A percentile compares a stretch with the other conserved stretches of the same genome.
Evolutionary conservation across 2,329 filamentous ascomycete genomes (phyloP).

Genomic region (Myriosclerotinia curreyana): DNA sequence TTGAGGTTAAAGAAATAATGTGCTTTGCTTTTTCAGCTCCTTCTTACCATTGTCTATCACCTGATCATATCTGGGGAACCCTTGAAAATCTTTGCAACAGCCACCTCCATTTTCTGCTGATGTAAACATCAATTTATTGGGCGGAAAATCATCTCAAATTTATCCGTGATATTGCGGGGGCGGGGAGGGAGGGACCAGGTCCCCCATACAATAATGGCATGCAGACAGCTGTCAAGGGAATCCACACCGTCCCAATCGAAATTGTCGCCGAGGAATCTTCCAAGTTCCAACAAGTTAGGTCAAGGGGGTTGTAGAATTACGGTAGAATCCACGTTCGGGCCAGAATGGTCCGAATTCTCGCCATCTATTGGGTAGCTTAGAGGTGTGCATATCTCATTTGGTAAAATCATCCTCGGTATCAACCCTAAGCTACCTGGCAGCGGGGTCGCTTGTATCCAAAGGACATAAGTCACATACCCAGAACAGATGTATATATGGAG

Average conservation of each 20-base stretch:
- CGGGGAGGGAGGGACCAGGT: no score
- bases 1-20: no score
- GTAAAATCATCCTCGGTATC: not conserved
- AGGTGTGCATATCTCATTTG: not conserved
- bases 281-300: not conserved
- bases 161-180: not conserved
- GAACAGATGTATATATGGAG: constrained; percentile 1
- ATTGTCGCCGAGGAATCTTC: not conserved
- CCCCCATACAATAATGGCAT: no score
- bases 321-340: constrained; percentile 19
- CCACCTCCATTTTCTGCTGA: no score
- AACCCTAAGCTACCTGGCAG: not conserved
- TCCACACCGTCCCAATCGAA: not conserved
- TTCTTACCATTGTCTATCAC: no score
- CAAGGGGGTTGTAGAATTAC: no score
- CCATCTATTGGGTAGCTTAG: constrained; percentile 13
- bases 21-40: no score
- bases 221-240: not conserved
- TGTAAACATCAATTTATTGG: not conserved
- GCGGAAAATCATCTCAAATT: constrained; percentile 2
- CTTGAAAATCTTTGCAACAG: no score
- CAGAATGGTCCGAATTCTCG: constrained; percentile 3
- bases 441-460: constrained; percentile 5
- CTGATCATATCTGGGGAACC: no score
- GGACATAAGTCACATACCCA: not conserved